Evolutionary conservation across 2,329 filamentous ascomycete genomes (phyloP).

Genomic region (Exserohilum turcica): DNA sequence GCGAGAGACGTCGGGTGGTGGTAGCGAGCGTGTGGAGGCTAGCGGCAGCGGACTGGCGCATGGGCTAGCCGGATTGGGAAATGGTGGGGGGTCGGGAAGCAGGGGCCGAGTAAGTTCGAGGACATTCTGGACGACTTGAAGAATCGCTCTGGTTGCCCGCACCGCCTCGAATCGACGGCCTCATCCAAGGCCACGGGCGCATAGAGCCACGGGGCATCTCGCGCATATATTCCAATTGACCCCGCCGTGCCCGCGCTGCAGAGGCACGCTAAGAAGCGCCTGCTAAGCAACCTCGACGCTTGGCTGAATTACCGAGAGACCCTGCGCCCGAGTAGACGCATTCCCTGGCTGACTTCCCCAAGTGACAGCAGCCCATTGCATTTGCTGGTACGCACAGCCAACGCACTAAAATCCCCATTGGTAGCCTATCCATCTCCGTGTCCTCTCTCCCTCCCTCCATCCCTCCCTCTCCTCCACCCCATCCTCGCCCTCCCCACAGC

Average conservation of each 20-base stretch:
- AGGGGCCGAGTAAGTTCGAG: slow-evolving; percentile 24
- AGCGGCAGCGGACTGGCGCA: slow-evolving; percentile 4
- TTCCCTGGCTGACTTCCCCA: slow-evolving; percentile 11
- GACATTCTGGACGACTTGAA: slow-evolving; percentile 21
- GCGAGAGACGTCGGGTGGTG: neutral
- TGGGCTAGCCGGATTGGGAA: slow-evolving; percentile 4
- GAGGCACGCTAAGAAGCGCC: slow-evolving; percentile 8
- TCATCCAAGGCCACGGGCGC: no score
- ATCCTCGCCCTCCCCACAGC: neutral
- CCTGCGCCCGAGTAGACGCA: slow-evolving; percentile 5
- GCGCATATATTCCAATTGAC: slow-evolving; percentile 15
- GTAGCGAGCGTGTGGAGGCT: slow-evolving; percentile 9
- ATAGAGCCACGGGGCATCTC: neutral
- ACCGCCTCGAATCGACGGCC: no score
- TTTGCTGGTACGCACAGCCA: slow-evolving; percentile 13
- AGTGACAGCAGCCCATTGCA: slow-evolving; percentile 13
- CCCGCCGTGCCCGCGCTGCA: neutral
- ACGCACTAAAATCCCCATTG: slow-evolving; percentile 6
- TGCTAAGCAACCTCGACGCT: slow-evolving; percentile 2
- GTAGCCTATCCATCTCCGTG: neutral
- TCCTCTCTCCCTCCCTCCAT: slow-evolving; percentile 3
- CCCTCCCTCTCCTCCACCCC: neutral
- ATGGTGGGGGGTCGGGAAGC: slow-evolving; percentile 13
- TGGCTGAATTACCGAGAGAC: slow-evolving; percentile 7
- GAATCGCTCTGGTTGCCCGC: no score